Percentiles rank a stretch among this genome's conserved stretches.
phyloP scores from a whole-genome alignment of 306 rosid species.

The cucumber (Cucumis sativus) region DNA sequence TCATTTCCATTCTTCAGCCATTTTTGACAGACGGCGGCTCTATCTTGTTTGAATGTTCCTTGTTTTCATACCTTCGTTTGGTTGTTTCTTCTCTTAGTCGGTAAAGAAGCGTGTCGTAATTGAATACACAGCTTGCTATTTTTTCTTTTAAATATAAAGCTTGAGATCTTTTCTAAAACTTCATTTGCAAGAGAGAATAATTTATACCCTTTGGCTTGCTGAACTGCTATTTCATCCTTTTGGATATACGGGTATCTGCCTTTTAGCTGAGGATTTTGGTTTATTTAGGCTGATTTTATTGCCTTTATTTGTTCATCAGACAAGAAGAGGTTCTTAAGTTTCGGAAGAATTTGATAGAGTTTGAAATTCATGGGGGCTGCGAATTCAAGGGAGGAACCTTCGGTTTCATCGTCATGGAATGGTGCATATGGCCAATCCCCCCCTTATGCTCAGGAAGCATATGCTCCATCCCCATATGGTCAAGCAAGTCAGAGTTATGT shows the following conservation, averaged over 20 bases:
- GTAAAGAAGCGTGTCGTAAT: slow-evolving; percentile 6
- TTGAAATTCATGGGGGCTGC: slow-evolving; percentile 58
- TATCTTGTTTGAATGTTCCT: not conserved
- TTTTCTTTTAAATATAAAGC: not conserved
- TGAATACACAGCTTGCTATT: not conserved
- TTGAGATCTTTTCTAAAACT: not conserved
- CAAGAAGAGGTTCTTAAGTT: slow-evolving; percentile 14
- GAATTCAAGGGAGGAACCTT: slow-evolving; percentile 52
- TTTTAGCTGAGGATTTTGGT: slow-evolving; percentile 9
- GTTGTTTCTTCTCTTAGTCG: not conserved
- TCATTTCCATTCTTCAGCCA: not conserved
- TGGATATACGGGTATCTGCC: slow-evolving; percentile 8
- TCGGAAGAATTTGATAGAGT: not conserved
- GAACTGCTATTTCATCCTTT: not conserved
- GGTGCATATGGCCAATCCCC: slow-evolving; percentile 20
- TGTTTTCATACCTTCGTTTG: not conserved
- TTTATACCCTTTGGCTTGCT: not conserved
- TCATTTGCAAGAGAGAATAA: not conserved
- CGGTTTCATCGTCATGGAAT: slow-evolving; percentile 22
- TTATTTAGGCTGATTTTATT: slow-evolving; percentile 6
- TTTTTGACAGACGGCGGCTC: not conserved
- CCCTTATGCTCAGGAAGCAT: slow-evolving; percentile 16
- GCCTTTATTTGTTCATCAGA: slow-evolving; percentile 11
- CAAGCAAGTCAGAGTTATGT: slow-evolving; percentile 35
- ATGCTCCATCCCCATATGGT: slow-evolving; percentile 25